Base-by-base conservation (phyloP, 1,284 basidiomycete species). In the Entoloma clypeatum region DNA sequence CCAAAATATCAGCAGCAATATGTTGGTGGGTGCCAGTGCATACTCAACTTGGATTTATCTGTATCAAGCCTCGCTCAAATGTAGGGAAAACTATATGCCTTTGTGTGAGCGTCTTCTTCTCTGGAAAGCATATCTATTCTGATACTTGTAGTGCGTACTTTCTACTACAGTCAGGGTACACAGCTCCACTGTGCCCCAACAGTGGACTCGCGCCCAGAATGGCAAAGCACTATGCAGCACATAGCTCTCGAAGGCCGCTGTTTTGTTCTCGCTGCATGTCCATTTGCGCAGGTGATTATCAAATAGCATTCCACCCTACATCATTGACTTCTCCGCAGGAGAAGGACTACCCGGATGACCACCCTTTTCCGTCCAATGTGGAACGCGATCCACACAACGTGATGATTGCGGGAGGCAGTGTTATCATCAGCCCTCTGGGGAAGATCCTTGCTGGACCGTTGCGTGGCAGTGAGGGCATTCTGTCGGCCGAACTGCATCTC, bases 21-120 rank as follows among this genome's bases (percentile, higher is more conserved):
- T 85, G 84, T 55, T 86, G 84, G 79, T 77, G 50, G 58, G 19
- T n/a, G 2, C 18, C 14, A 36, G 28, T n/a, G 21, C 13, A 18
- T 27, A 27, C 41, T 22, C 3, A 26, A 13, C 8, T 42, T 44
- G 24, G 40, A 38, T 7, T 34, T 23, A 36, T n/a, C 9, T 17
- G 3, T 6, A 7, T 32, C 8, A 25, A 13, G n/a, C 32, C 19
- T 2, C 10, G 6, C 32, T 13, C 14, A 26, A n/a, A 16, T 11
- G 19, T 32, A 80, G 78, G 83, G 82, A 88, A 57, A 87, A 87
- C 56, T 82, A 81, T 51, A 85, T 87, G 82, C 86, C 86, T 3
- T 59, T 87, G 16, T 55, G 78, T 79, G 41, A 40, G 74, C n/a
- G n/a, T n/a, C n/a, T n/a, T 52, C 14, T 21, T 11, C 39, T 8